Evolutionary conservation across 495 filamentous ascomycete species (phyloP).

Genomic region (Penicillium fimorum): DNA sequence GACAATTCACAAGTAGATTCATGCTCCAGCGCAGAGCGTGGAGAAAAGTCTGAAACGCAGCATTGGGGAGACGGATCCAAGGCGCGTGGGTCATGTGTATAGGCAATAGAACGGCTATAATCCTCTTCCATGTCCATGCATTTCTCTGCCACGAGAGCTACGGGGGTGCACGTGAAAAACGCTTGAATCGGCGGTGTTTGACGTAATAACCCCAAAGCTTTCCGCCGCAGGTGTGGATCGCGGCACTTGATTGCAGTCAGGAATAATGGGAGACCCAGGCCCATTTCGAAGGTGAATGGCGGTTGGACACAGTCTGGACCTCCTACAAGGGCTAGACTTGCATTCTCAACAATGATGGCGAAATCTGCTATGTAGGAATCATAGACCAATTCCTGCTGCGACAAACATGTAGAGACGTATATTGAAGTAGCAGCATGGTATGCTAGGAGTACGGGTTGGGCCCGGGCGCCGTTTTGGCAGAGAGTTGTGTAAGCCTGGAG

Average conservation of each 20-base stretch:
- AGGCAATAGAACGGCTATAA: not conserved
- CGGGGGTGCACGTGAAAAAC: conserved; percentile 23
- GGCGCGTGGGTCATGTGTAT: no score
- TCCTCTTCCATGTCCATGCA: conserved; percentile 34
- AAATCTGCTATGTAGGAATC: conserved; percentile 31
- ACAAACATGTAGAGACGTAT: conserved; percentile 15
- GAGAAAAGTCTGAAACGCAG: no score
- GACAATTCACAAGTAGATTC: no score
- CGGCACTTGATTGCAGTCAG: conserved; percentile 36
- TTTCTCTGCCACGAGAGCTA: conserved; percentile 15
- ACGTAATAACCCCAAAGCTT: conserved; percentile 27
- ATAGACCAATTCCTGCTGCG: conserved; percentile 15
- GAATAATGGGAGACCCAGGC: conserved; percentile 35
- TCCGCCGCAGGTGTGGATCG: conserved; percentile 28
- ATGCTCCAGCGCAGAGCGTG: no score
- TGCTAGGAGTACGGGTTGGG: conserved; percentile 14
- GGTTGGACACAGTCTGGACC: conserved; percentile 24
- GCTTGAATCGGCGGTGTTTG: conserved; percentile 32
- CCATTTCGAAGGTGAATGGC: conserved; percentile 41
- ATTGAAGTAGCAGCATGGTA: conserved; percentile 17
- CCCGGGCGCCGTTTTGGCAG: not conserved
- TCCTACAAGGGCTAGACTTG: conserved; percentile 16
- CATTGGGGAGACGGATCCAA: no score
- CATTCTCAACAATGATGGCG: conserved; percentile 32
- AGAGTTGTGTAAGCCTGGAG: conserved; percentile 8